These are phyloP conservation scores for Penicillium parvum DNA, from an alignment of 495 filamentous ascomycete genomes.

Conservation along the genomic window DNA sequence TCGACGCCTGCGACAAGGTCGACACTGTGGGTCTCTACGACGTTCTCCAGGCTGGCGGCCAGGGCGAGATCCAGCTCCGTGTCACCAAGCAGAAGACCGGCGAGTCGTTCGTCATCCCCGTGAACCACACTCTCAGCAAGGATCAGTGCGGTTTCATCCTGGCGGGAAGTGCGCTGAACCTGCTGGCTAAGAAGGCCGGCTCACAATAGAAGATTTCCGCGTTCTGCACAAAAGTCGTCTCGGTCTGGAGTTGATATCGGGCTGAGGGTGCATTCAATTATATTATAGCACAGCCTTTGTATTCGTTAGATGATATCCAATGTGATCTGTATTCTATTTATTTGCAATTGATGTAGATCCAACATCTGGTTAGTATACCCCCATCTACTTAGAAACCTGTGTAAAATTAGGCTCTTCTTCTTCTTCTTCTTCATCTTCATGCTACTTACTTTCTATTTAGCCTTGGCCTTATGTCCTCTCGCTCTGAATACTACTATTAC, in stretches of 20 bases:
- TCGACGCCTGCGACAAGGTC: conserved; percentile 78
- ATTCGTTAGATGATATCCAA: conserved; percentile 31
- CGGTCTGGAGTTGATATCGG: conserved; percentile 19
- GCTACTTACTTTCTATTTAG: no score
- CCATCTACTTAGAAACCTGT: neutral
- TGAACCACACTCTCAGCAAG: conserved; percentile 69
- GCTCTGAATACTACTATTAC: no score
- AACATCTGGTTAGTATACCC: neutral
- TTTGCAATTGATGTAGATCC: no score
- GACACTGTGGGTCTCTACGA: conserved; percentile 77
- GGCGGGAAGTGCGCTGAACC: conserved; percentile 89
- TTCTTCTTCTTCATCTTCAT: no score
- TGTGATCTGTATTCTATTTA: conserved; percentile 28
- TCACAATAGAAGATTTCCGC: conserved; percentile 8
- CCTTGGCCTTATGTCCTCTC: no score
- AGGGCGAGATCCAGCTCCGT: conserved; percentile 68
- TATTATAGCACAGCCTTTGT: conserved; percentile 10
- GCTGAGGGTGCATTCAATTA: conserved; percentile 11
- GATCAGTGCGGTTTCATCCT: conserved; percentile 90
- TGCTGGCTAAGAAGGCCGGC: conserved; percentile 58
- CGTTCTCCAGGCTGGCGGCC: conserved; percentile 69
- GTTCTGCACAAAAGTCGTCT: conserved; percentile 14
- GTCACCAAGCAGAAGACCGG: conserved; percentile 60
- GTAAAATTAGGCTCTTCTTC: no score
- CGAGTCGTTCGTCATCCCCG: conserved; percentile 47